Percentiles rank a stretch among this genome's conserved stretches.
These are phyloP conservation scores for Colletotrichum lindemuthianum DNA, from an alignment of 2,329 filamentous ascomycete species.

Conservation along the genomic window DNA sequence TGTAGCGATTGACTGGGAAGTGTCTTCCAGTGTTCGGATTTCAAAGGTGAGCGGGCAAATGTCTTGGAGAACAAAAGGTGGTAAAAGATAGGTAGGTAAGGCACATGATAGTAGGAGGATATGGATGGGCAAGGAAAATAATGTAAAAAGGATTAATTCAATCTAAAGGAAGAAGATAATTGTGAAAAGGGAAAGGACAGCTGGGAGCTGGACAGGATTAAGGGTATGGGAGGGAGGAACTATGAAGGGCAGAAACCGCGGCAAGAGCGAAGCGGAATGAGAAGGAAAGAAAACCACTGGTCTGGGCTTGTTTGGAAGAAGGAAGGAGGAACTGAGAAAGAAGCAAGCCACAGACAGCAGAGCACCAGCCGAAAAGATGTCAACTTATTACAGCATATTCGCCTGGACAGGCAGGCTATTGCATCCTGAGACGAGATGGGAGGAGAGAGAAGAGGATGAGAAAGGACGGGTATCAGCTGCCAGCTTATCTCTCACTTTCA, in stretches of 20 bases:
- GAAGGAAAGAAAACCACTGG: constrained; percentile 26
- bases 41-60: too few species aligned
- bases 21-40: neutral
- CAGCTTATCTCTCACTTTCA: too few species aligned
- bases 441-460: neutral
- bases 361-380: too few species aligned
- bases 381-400: too few species aligned
- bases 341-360: neutral
- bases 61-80: neutral
- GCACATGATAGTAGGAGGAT: neutral
- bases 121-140: neutral
- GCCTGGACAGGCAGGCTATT: too few species aligned
- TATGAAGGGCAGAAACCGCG: constrained; percentile 24
- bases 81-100: neutral
- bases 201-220: constrained; percentile 17
- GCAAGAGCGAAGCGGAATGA: neutral
- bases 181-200: neutral
- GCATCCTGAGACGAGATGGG: neutral
- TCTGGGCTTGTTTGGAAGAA: constrained; percentile 7
- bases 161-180: neutral
- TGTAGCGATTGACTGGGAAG: constrained; percentile 14
- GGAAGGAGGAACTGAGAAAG: constrained; percentile 1
- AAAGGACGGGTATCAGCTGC: too few species aligned
- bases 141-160: neutral
- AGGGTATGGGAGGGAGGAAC: constrained; percentile 21